These are phyloP conservation scores for Musa balbisiana DNA, from an alignment of 202 grass and related monocot genomes.

Conservation along the genomic window DNA sequence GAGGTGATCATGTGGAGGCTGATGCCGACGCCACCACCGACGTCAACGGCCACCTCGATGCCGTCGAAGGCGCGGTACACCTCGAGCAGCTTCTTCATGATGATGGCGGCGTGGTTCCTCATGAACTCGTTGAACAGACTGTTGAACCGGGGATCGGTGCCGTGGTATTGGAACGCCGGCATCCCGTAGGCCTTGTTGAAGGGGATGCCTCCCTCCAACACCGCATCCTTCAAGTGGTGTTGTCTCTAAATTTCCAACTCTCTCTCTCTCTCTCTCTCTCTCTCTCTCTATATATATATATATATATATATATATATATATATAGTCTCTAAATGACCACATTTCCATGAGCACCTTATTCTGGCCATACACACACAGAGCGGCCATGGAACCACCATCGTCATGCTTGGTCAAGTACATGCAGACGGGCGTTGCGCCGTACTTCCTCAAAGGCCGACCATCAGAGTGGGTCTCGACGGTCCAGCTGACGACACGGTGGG, in stretches of 20 bases:
- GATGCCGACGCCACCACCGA: slow-evolving; percentile 43
- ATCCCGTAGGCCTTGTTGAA: no score
- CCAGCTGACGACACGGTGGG: slow-evolving; percentile 49
- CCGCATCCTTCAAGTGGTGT: no score
- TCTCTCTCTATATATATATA: no score
- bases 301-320: no score
- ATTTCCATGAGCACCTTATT: slow-evolving; percentile 86
- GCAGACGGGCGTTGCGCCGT: slow-evolving; percentile 44
- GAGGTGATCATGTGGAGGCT: slow-evolving; percentile 50
- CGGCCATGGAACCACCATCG: slow-evolving; percentile 71
- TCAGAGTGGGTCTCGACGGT: slow-evolving; percentile 31
- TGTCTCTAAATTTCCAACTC: no score
- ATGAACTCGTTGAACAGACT: slow-evolving; percentile 77
- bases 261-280: no score
- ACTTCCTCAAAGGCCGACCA: slow-evolving; percentile 34
- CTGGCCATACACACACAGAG: slow-evolving; percentile 52
- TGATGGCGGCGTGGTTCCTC: slow-evolving; percentile 29
- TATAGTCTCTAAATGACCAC: slow-evolving; percentile 31
- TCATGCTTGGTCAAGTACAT: slow-evolving; percentile 67
- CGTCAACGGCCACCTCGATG: no score
- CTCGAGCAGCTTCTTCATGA: no score
- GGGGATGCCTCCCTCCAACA: no score
- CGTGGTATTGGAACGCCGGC: not conserved
- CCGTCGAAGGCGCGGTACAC: no score
- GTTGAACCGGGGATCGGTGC: slow-evolving; percentile 72